A percentile compares a stretch with the other conserved stretches of the same genome.
Evolutionary conservation across 208 protist genomes (phyloP).

Genomic region (Trypanosoma melophagium): DNA sequence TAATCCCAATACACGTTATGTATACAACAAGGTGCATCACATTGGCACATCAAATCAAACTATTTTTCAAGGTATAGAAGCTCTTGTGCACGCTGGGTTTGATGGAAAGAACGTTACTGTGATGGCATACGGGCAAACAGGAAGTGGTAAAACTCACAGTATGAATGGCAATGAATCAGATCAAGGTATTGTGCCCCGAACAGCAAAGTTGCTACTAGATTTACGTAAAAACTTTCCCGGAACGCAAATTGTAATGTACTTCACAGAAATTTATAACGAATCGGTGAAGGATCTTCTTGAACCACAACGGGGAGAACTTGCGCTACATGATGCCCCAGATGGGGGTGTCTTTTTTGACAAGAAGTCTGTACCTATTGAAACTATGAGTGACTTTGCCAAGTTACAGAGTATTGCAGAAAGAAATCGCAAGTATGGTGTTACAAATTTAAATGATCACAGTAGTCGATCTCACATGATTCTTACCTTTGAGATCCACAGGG

Average conservation of each 20-base stretch:
- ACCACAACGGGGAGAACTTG: constrained; percentile 30
- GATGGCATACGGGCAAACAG: constrained; percentile 93
- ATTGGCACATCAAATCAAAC: constrained; percentile 68
- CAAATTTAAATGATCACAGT: constrained; percentile 87
- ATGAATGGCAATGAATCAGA: constrained; percentile 73
- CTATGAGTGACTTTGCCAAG: constrained; percentile 62
- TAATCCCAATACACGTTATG: constrained; percentile 75
- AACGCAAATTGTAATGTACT: constrained; percentile 32
- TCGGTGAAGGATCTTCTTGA: constrained; percentile 72
- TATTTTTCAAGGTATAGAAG: constrained; percentile 80
- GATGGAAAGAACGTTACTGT: constrained; percentile 90
- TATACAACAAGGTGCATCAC: constrained; percentile 88
- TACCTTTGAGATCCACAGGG: constrained; percentile 69
- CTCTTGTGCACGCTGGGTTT: constrained; percentile 66
- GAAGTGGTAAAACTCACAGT: constrained; percentile 90
- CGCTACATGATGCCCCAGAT: constrained; percentile 34
- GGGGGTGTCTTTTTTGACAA: constrained; percentile 36
- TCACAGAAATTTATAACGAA: constrained; percentile 89
- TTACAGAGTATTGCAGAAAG: constrained; percentile 63
- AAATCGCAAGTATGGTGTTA: constrained; percentile 84
- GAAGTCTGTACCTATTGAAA: constrained; percentile 56
- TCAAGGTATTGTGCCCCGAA: constrained; percentile 32
- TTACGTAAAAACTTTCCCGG: constrained; percentile 47
- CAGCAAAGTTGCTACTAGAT: constrained; percentile 70
- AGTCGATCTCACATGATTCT: constrained; percentile 89